Evolutionary conservation across 805 yeast genomes (phyloP), one percentile per base, ranked within the genome.

Genomic region (Starmerella lactis-condensi): DNA sequence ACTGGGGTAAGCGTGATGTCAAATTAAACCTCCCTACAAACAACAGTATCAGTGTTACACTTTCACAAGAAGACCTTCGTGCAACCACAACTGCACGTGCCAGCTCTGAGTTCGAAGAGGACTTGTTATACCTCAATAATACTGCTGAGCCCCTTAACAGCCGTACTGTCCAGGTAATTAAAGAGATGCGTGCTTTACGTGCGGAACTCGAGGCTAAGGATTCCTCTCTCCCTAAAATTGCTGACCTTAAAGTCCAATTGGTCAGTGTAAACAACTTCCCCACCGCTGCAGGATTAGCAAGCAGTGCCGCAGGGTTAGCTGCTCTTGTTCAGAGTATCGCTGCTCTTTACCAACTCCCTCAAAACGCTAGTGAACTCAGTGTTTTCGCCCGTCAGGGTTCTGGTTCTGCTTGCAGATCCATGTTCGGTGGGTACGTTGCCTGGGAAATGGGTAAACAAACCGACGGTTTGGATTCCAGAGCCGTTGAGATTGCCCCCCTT

Each of bases 251-350:
- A 31, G 61, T 89, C 35, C 79, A 73, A 46, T 76, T 89, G 43
- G 92, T 79, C 10, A 73, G 91, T 17, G 93, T 81, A 51, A 89
- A 89, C 61, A 89, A 89, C 58, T 89, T 89, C 64, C 99, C 99
- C 31, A 89, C 99, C 17, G 98, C 98, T 20, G 98, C 98, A 5
- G 98, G 98, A 2, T 65, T 89, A 45, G 98, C 98, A 0, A 81
- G 94, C 1, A 76, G 93, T 4, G 98, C 98, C 10, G 96, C 98
- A 7, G 99, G 99, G 0, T 85, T 82, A 56, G 94, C 98, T 22
- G 98, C 98, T 7, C 64, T 89, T 38, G 92, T 85, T 15, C 69
- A 69, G 29, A 78, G 94, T n/a, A 69, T 89, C 48, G 82, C 96
- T 12, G 67, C 66, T 48, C 62, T 89, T 36, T 89, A 75, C 58